Evolutionary conservation across 2,329 filamentous ascomycete species (phyloP), one percentile per base, ranked within the genome.

Genomic region (Trichoderma sp.): DNA sequence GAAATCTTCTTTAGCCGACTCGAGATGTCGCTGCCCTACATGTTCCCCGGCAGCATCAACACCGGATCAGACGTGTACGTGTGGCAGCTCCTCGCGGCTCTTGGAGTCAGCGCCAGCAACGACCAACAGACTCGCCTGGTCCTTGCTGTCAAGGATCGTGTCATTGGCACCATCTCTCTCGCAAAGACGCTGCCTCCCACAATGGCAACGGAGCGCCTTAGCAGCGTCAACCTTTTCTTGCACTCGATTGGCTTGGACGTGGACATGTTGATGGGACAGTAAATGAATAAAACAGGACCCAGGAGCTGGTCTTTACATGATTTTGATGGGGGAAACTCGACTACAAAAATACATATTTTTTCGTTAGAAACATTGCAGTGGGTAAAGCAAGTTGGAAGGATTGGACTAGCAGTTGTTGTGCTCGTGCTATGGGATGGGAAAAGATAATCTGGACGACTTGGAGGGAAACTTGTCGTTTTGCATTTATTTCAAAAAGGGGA

Each of bases 171-270:
- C 0, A 94, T 99, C 12, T 86, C 88, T 34, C 89, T 97, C 67
- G 92, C 93, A 77, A 98, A 97, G 86, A 95, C 93, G 1, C 86
- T 99, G 39, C 95, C 96, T 20, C 87, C 91, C 17, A 92, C 96
- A 71, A 93, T 98, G 90, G 91, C 93, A 13, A 90, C 90, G 73
- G 91, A 93, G 79, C 91, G 95, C 72, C 85, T 97, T 71, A 91
- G 92, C 72, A 97, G 97, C 79, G 96, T 99, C 76, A 99, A 99
- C 80, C 84, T 99, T 70, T 99, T 99, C 82, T 98, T 99, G 95
- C 92, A 94, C 78, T 96, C 95, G 70, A 98, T 99, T 82, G 96
- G 96, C n/a, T 87, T 99, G 79, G 96, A 99, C 84, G 96, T 99
- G 65, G 96, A 98, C 76, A 82, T 91, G 66, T 81, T 90, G 73